phyloP scores from a whole-genome alignment of 176 grass and related monocot genomes.

The Juncus effusus region DNA sequence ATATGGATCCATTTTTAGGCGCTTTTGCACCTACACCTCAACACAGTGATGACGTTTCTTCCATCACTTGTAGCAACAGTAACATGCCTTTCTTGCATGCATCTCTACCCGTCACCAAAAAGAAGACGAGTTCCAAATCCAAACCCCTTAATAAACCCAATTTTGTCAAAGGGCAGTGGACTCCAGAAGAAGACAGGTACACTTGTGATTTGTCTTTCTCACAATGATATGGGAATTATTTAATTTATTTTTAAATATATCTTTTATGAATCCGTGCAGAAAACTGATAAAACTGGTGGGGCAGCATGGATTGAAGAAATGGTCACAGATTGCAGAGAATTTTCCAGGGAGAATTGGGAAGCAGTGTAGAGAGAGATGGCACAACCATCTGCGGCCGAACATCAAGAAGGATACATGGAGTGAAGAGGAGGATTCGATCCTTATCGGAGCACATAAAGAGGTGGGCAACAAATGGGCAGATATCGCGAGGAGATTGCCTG shows the following conservation, averaged over 20 bases:
- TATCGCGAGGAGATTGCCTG: slow-evolving; percentile 60
- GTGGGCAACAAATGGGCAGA: slow-evolving; percentile 52
- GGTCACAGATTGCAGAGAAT: slow-evolving; percentile 13
- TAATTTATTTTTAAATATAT: not conserved
- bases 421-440: not conserved
- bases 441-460: not conserved
- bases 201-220: not conserved
- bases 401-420: slow-evolving; percentile 16
- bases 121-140: no score
- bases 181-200: slow-evolving; percentile 12
- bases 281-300: not conserved
- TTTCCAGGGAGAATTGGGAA: slow-evolving; percentile 18
- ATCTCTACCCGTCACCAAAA: no score
- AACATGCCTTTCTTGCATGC: no score
- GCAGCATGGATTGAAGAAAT: slow-evolving; percentile 7
- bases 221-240: not conserved
- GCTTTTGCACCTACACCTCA: no score
- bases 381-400: slow-evolving; percentile 28
- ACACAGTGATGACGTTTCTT: no score
- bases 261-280: not conserved
- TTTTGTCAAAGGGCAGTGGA: slow-evolving; percentile 10
- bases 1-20: no score
- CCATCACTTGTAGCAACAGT: no score
- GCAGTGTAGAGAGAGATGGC: slow-evolving; percentile 33
- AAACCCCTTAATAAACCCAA: not conserved